Percentiles rank a stretch among this genome's conserved stretches.
These are phyloP conservation scores for Arxiozyma slooffiae DNA, from an alignment of 1,139 yeast genomes.

Conservation along the genomic window DNA sequence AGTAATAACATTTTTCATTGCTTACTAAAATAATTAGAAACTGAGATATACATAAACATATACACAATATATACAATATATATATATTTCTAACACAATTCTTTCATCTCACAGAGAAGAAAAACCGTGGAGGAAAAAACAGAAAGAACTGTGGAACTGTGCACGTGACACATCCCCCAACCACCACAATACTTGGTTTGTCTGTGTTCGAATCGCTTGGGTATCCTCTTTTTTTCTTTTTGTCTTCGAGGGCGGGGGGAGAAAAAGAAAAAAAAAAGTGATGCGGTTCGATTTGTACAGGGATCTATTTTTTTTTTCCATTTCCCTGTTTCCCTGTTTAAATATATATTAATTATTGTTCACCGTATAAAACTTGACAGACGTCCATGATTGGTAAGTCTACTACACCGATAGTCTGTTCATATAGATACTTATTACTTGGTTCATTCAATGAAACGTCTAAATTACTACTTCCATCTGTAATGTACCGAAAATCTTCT, in stretches of 20 bases:
- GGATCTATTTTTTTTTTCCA: neutral
- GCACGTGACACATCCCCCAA: no score
- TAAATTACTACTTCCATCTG: conserved; percentile 41
- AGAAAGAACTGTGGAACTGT: neutral
- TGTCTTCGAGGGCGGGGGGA: no score
- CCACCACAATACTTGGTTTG: neutral
- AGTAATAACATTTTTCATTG: no score
- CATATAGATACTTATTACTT: neutral
- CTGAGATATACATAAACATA: no score
- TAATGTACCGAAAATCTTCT: conserved; percentile 51
- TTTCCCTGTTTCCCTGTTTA: neutral
- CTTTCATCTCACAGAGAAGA: no score
- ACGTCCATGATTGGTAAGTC: conserved; percentile 70
- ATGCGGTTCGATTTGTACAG: neutral
- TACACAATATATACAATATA: no score
- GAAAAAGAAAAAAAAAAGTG: neutral
- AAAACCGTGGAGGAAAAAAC: neutral
- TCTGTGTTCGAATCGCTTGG: neutral
- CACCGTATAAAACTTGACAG: conserved; percentile 51
- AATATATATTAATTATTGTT: no score
- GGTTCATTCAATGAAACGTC: neutral
- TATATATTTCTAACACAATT: no score
- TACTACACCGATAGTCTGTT: conserved; percentile 71
- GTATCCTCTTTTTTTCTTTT: neutral
- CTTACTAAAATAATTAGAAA: no score